Percentiles rank a stretch among this genome's conserved stretches.
Conservation (phyloP, 768 basidiomycete species). For the Mycena venus region DNA sequence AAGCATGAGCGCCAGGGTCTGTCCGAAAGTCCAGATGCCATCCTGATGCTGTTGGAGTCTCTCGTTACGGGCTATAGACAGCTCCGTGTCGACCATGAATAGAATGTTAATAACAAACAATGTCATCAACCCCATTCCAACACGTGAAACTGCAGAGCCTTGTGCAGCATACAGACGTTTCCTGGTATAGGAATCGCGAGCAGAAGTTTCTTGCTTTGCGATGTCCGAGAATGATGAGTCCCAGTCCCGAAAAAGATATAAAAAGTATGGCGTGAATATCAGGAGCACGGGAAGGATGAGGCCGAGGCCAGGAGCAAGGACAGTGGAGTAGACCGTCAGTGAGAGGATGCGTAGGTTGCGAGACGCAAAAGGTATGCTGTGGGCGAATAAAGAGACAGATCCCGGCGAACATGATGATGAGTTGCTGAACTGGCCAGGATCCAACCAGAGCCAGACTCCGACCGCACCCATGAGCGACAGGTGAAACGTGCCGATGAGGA, state of each 20-base stretch:
- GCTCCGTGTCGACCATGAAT: conserved; percentile 22
- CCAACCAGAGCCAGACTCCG: conserved; percentile 26
- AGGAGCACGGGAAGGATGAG: neutral
- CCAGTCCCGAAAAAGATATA: neutral
- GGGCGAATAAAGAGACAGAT: neutral
- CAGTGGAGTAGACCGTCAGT: neutral
- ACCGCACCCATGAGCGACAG: conserved; percentile 23
- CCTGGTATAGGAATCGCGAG: neutral
- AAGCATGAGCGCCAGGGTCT: conserved; percentile 12
- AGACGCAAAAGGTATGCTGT: neutral
- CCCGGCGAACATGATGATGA: neutral
- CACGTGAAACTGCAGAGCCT: neutral
- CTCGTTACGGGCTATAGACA: conserved; percentile 2
- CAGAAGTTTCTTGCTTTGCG: neutral
- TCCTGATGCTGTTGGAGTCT: neutral
- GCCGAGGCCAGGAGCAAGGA: neutral
- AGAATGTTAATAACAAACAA: neutral
- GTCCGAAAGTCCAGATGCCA: conserved; percentile 4
- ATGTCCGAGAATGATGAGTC: neutral
- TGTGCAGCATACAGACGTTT: neutral
- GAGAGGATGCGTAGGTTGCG: neutral
- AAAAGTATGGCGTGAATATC: neutral
- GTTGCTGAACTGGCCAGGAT: conserved; percentile 4
- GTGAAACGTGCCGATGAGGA: conserved; percentile 19
- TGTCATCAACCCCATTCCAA: neutral